Evolutionary conservation across 345 rosid species (phyloP).

Genomic region (Euphorbia pulcherrima): DNA sequence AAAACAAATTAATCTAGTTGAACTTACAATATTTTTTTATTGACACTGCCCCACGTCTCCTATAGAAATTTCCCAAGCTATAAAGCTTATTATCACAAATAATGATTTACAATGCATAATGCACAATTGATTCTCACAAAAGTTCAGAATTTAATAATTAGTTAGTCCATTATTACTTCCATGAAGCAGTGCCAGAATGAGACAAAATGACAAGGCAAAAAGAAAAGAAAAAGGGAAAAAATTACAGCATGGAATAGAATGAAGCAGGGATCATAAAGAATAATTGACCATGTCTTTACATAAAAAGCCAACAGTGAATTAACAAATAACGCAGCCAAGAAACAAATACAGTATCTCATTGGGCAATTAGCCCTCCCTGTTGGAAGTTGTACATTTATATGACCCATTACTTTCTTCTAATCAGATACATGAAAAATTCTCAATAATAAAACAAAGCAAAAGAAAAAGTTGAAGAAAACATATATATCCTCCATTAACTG

Average conservation of each 20-base stretch:
- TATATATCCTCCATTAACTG: conserved; percentile 20
- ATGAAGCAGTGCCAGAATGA: no score
- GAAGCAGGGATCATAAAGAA: not conserved
- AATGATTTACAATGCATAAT: no score
- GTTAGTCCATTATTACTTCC: no score
- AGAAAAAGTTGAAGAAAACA: conserved; percentile 18
- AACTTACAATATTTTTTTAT: no score
- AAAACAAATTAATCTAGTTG: no score
- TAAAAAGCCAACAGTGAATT: conserved; percentile 24
- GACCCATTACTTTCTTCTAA: conserved; percentile 13
- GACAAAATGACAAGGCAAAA: no score
- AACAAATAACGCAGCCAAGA: conserved; percentile 28
- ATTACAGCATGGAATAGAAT: not conserved
- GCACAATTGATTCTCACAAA: no score
- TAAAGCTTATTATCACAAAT: no score
- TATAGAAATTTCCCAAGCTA: no score
- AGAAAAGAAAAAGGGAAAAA: no score
- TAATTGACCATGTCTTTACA: conserved; percentile 10
- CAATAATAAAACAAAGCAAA: not conserved
- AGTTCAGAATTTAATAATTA: no score
- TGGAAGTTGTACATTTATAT: conserved; percentile 27
- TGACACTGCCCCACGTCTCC: no score
- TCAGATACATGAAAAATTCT: conserved; percentile 17
- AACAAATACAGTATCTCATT: conserved; percentile 12
- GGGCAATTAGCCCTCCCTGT: conserved; percentile 27